Evolutionary conservation across 257 asterid genomes (phyloP).

Genomic region (Paraleonurus japonicus): DNA sequence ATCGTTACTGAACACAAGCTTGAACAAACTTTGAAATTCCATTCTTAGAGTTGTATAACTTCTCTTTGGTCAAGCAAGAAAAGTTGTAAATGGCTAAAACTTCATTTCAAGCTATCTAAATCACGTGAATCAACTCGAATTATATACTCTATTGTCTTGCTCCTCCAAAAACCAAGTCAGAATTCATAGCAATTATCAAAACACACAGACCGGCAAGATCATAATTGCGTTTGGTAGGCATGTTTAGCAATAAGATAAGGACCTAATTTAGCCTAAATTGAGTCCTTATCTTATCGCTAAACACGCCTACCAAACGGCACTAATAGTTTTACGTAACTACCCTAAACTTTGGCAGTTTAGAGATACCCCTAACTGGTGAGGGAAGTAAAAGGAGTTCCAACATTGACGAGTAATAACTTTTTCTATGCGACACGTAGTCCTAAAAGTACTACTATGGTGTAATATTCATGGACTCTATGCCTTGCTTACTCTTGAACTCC

Average conservation of each 20-base stretch:
- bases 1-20: not conserved
- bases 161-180: not conserved
- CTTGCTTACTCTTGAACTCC: conserved; percentile 51
- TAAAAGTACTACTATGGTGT: conserved; percentile 12
- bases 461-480: conserved; percentile 35
- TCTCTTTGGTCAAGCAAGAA: not conserved
- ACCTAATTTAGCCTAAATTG: too few species aligned
- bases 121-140: not conserved
- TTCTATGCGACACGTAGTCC: not conserved
- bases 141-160: not conserved
- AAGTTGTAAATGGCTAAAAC: not conserved
- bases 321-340: not conserved
- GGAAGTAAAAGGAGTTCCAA: not conserved
- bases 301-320: too few species aligned
- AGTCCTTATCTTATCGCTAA: too few species aligned
- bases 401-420: not conserved
- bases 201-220: not conserved
- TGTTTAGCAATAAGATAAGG: too few species aligned
- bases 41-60: not conserved
- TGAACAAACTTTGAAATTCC: not conserved
- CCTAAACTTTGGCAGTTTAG: not conserved
- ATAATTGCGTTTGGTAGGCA: too few species aligned
- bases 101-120: not conserved
- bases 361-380: not conserved
- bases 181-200: not conserved